phyloP scores from a whole-genome alignment of 495 filamentous ascomycete species.

The Elaphomyces granulatus region DNA sequence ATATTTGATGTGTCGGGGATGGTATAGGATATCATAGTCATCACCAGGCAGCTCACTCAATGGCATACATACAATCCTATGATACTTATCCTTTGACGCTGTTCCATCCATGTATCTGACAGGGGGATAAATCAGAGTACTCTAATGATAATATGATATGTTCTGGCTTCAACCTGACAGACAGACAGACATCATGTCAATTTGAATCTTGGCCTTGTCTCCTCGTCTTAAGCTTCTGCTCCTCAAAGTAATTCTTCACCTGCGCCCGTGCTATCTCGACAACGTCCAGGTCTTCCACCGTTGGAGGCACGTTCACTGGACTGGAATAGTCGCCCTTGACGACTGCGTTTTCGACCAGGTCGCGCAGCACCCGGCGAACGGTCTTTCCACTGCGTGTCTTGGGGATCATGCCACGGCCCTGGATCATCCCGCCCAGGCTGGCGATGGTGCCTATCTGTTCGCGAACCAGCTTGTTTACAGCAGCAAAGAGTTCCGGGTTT shows the following conservation, averaged over 20 bases:
- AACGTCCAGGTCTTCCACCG: constrained; percentile 44
- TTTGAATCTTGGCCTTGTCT: no score
- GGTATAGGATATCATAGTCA: no score
- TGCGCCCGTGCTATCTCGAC: constrained; percentile 40
- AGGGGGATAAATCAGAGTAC: no score
- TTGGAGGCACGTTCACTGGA: constrained; percentile 40
- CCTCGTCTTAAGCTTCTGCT: no score
- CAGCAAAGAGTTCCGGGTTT: constrained; percentile 38
- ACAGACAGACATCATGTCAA: no score
- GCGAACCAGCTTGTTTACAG: constrained; percentile 52
- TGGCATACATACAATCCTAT: no score
- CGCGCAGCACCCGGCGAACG: constrained; percentile 60
- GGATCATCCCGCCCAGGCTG: constrained; percentile 66
- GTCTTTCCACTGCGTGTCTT: constrained; percentile 86
- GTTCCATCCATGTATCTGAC: no score
- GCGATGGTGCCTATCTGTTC: constrained; percentile 81
- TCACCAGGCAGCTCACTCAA: no score
- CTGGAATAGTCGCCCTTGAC: constrained; percentile 36
- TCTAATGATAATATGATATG: no score
- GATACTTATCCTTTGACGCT: no score
- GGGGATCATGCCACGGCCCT: constrained; percentile 78
- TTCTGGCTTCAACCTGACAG: no score
- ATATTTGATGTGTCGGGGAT: no score
- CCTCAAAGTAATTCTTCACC: constrained; percentile 44
- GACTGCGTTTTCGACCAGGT: constrained; percentile 55